Evolutionary conservation across 208 protist genomes (phyloP), one percentile per base, ranked within the genome.

Genomic region (Acanthamoeba lugdunensis): DNA sequence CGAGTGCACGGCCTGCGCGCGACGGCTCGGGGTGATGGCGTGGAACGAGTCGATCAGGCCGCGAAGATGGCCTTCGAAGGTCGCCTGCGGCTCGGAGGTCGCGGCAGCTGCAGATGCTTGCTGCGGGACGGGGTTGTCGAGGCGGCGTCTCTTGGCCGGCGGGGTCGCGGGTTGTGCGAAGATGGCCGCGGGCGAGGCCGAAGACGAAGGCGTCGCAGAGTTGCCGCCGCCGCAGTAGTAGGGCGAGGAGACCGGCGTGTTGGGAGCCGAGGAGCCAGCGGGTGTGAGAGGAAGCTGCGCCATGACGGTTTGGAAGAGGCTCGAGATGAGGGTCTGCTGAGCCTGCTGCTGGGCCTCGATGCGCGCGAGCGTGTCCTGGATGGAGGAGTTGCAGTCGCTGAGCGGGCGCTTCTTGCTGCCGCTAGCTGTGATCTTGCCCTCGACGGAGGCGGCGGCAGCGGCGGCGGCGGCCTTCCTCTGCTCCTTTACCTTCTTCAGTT

Each of bases 231-330:
- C 65, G 9, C 9, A 37, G 13, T 54, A n/a, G 63, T 7, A 71
- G 8, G 63, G 63, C 63, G 63, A 71, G 3, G 63, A 71, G 63
- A 71, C 63, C n/a, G 28, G 25, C 67, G 67, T 45, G 28, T 18
- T 45, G 67, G 67, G 67, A 1, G n/a, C 25, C 18, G 63, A 69
- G 0, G 67, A 73, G 67, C n/a, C 9, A 21, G n/a, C 28, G 4
- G 25, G 67, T 4, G 67, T 73, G 67, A 41, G 67, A 28, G 28
- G 28, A 41, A 85, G 50, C 50, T 85, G 77, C 21, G n/a, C 45
- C 77, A 85, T 85, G n/a, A 85, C 77, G 25, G 77, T 85, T 7
- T 85, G 77, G 77, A 63, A 85, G 77, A 85, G 77, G 50, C 28
- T 61, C 18, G 77, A 30, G 41, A 85, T 85, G 50, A 85, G 77